phyloP scores from a whole-genome alignment of 441 rosid species.

The Pelargonium myrrhifolium region DNA sequence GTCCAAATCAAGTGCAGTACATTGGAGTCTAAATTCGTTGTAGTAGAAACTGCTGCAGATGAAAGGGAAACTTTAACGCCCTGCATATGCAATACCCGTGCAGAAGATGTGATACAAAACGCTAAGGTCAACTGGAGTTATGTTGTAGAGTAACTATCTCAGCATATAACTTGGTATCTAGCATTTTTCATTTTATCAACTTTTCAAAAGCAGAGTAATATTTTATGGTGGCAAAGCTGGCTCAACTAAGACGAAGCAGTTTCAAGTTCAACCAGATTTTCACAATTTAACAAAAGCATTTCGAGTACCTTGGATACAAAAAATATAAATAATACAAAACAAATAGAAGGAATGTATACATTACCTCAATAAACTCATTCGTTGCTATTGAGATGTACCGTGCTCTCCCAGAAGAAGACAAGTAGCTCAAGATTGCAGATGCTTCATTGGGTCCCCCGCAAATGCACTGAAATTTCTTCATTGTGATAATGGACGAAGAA shows the following conservation, averaged over 20 bases:
- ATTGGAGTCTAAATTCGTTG: slow-evolving; percentile 60
- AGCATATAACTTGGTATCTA: neutral
- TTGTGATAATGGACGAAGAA: slow-evolving; percentile 54
- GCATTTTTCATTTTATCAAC: slow-evolving; percentile 3
- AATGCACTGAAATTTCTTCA: slow-evolving; percentile 45
- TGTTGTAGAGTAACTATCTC: slow-evolving; percentile 1
- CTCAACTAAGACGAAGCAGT: neutral
- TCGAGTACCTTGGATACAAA: neutral
- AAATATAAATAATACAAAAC: neutral
- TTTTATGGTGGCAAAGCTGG: neutral
- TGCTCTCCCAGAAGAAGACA: slow-evolving; percentile 53
- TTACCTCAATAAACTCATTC: slow-evolving; percentile 62
- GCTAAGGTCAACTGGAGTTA: neutral
- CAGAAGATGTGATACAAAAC: neutral
- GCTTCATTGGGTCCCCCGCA: slow-evolving; percentile 63
- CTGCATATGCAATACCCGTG: slow-evolving; percentile 30
- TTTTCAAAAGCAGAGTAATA: neutral
- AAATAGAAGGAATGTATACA: slow-evolving; percentile 9
- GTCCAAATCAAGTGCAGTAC: slow-evolving; percentile 68
- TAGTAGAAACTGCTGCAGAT: slow-evolving; percentile 35
- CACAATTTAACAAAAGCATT: slow-evolving; percentile 9
- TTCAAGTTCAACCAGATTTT: neutral
- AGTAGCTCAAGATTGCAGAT: slow-evolving; percentile 53
- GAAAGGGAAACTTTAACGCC: slow-evolving; percentile 73
- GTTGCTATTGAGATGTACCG: slow-evolving; percentile 37